Base-by-base conservation (phyloP, 331 rosid genomes). In the Rhamnella rubrinervis region DNA sequence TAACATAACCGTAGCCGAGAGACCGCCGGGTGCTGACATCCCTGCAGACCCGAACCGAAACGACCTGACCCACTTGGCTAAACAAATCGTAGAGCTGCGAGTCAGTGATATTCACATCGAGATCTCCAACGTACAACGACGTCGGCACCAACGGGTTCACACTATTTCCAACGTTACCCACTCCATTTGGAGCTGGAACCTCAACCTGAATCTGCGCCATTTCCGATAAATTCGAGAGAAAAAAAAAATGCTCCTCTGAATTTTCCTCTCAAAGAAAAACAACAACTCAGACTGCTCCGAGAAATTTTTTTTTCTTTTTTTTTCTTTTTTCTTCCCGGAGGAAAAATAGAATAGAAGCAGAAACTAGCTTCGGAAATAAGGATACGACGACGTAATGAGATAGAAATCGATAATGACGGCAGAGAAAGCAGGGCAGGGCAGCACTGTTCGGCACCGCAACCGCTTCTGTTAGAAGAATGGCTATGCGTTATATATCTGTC, bases 1-100 rank as follows among this genome's bases (percentile, higher is more conserved):
- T 76, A 62, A 75, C 79, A 58, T 75, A 75, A 26, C 74, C 74
- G 40, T 75, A 67, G 64, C 79, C 79, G 11, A 75, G 79, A 10
- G 74, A 75, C n/a, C 74, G 53, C 20, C 74, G 68, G 21, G 79
- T 59, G 58, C 50, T 52, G 63, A 75, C 16, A 63, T 75, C 79
- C 74, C 74, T 67, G 70, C 79, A 75, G 52, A 75, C 59, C 63
- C 79, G 50, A 75, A 75, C 64, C 23, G 79, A 75, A 8, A 61
- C 59, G 28, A 63, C 67, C 75, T 38, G 68, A 47, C 75, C 66
- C 37, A 76, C 19, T 58, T 76, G 80, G 23, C 55, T 69, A 55
- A 76, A 76, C 57, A 61, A 28, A 7, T 76, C 66, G 26, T 62
- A 70, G 7, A 75, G 74, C 74, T 75, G 74, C 28, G 79, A 31